Evolutionary conservation across 371 early-diverging fungal genomes (phyloP), one percentile per base, ranked within the genome.

Genomic region (Dichotomocladium elegans): DNA sequence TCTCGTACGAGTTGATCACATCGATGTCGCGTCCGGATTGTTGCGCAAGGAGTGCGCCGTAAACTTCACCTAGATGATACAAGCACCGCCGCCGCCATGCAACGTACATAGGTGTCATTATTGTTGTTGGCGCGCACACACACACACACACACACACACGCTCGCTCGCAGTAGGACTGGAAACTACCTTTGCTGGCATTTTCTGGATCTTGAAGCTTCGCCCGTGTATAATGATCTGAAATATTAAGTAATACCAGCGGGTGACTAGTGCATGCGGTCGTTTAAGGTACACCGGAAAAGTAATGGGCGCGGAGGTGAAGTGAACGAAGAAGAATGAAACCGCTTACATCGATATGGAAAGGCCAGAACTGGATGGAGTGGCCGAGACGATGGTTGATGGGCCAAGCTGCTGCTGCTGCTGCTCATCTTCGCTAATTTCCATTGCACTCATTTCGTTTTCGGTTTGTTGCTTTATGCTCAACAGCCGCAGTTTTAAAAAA

Each of bases 211-310:
- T 91, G 90, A 54, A 87, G 60, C 48, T 77, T 78, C 11, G 74
- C 75, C 26, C 93, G 82, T 34, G 90, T 91, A 64, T 75, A 87
- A 49, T 93, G 94, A 61, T 93, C 94, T 9, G 92, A 91, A 41
- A 92, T 85, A 54, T 93, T 93, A 42, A 91, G 68, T 50, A 93
- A 67, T 5, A 90, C 91, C 50, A 93, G 77, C 2, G 94, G 91
- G 74, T 93, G 94, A 24, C 91, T 92, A n/a, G n/a, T n/a, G 61
- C 22, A 31, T 43, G 19, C 22, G 14, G 30, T 21, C 24, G 15
- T 15, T 17, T 17, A 21, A 47, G 29, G 48, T 47, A 27, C 19
- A 47, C 17, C 29, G n/a, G n/a, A n/a, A n/a, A n/a, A n/a, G n/a
- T n/a, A n/a, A n/a, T n/a, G n/a, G n/a, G n/a, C n/a, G n/a, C n/a